Base-by-base conservation (phyloP, 2,329 filamentous ascomycete genomes). In the Fusarium concolor region DNA sequence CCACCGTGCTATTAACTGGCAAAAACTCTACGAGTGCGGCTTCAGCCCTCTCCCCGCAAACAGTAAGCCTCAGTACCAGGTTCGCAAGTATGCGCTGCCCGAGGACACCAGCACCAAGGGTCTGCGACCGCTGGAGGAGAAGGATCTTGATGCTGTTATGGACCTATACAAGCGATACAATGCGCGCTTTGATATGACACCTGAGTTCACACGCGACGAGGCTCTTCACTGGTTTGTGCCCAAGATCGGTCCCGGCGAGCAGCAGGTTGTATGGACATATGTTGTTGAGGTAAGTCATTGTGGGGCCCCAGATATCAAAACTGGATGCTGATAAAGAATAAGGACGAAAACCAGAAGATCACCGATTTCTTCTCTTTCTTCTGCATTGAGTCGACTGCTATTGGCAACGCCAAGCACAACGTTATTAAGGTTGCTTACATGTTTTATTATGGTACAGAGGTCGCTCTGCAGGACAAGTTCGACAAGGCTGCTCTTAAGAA, bases 311-410 rank as follows among this genome's bases (percentile, higher is more conserved):
- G 6, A 22, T 2, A 31, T 10, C 3, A 6, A 9, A 9, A 11
- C n/a, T 20, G 6, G 11, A 31, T 26, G 5, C 22, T 20, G 46
- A 52, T 26, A 41, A 43, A 52, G 28, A 12, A 14, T 10, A 28
- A 85, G 84, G 81, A 86, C 62, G 79, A 88, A 45, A 89, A 90
- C 50, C 87, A 92, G 65, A 93, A 93, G 73, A 92, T 99, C 75
- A 97, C 93, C 37, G 96, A 99, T 80, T 97, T 97, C 82, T 91
- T 97, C 82, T 97, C 94, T 37, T 99, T 98, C 82, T 99, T 98
- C 84, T 90, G 89, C 76, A 90, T 99, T 33, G 94, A 97, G 78
- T 97, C 94, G 17, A 96, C 93, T 2, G 92, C 97, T 60, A 96
- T 99, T 74, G 90, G 91, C 71, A 89, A 93, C 76, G 83, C 87